Base-by-base conservation (phyloP, 345 rosid genomes). In the Punica granatum region DNA sequence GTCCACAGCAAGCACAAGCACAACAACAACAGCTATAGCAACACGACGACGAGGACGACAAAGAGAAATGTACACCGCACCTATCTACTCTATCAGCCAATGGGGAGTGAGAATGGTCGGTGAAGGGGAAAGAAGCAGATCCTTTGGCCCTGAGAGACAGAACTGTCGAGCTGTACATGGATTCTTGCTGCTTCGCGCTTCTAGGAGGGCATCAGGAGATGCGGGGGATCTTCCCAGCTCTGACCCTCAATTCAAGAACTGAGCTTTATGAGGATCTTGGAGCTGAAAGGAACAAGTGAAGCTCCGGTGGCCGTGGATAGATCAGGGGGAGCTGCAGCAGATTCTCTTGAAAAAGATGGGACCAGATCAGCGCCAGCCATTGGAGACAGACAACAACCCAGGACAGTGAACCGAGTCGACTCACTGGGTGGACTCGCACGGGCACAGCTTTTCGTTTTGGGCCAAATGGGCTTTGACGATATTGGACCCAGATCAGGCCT, bases 131-230 rank as follows among this genome's bases (percentile, higher is more conserved):
- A 23, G 85, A 68, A 60, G 77, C 73, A 69, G 83, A 72, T 63
- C 85, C 89, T 60, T 74, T 78, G 51, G 66, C 65, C 70, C 83
- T 69, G 67, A 85, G 75, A 7, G 88, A 74, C 62, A 85, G 65
- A 36, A 75, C 34, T 65, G 77, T 60, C 48, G 92, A 86, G 79
- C 76, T 81, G 68, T 78, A 33, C 67, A 76, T 86, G 70, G 85
- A 62, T 72, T 78, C 68, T 74, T 81, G 64, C 63, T 59, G 70
- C 62, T 62, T 51, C 28, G 48, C 56, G 70, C 63, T 26, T 28
- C 44, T 49, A 49, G 18, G 64, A 51, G 58, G n/a, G 13, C 58
- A 51, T 51, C 51, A 7, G 11, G 21, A 46, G 46, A 43, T 6
- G 59, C 18, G 54, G 28, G 33, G 48, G 72, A 30, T 63, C 67